Evolutionary conservation across 177 flowering plant genomes (phyloP).

Genomic region (Tripterygium wilfordii): DNA sequence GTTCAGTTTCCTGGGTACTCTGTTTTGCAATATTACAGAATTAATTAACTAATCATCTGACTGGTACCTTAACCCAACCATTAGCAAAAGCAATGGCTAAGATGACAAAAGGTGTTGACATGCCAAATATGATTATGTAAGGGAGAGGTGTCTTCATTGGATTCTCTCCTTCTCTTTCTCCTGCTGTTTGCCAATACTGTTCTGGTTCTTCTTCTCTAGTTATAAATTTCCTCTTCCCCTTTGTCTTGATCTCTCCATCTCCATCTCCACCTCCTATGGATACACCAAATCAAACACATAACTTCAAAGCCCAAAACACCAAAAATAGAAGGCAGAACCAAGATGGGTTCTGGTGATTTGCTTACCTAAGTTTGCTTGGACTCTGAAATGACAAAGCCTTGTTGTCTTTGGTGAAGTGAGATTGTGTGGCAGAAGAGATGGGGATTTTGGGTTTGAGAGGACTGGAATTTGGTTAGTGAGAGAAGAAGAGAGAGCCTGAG

Average conservation of each 20-base stretch:
- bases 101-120: constrained; percentile 93
- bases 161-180: constrained; percentile 7
- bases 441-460: constrained; percentile 19
- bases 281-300: constrained; percentile 6
- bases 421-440: not conserved
- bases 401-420: constrained; percentile 16
- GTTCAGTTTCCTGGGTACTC: not conserved
- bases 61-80: constrained; percentile 92
- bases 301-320: no score
- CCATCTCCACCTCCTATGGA: constrained; percentile 55
- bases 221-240: constrained; percentile 77
- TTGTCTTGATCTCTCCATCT: constrained; percentile 53
- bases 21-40: no score
- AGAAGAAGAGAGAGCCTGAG: constrained; percentile 30
- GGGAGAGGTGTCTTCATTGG: constrained; percentile 26
- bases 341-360: not conserved
- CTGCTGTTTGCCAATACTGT: constrained; percentile 44
- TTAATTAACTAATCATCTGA: constrained; percentile 56
- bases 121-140: constrained; percentile 88
- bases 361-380: constrained; percentile 51
- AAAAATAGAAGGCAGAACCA: not conserved
- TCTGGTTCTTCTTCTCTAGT: constrained; percentile 92
- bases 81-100: constrained; percentile 85
- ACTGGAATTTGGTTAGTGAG: constrained; percentile 12
- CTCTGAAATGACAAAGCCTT: constrained; percentile 21